Evolutionary conservation across 179 eudicot genomes (phyloP), one percentile per base, ranked within the genome.

Genomic region (Vitellaria paradoxa): DNA sequence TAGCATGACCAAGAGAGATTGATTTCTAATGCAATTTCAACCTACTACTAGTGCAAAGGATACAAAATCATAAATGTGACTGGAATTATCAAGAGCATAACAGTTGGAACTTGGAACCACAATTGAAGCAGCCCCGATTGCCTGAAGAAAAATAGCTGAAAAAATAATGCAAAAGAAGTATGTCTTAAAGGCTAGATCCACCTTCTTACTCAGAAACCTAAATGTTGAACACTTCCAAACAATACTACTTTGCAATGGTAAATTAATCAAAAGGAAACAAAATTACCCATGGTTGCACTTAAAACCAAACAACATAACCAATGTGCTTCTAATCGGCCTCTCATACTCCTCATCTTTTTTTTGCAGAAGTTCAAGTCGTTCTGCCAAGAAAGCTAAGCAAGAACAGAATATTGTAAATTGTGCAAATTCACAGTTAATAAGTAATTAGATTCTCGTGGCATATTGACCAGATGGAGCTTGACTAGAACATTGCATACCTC

Each of bases 21-120:
- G 47, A 42, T 74, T 42, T 23, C 42, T 14, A 40, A 11, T 45
- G 37, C 7, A 61, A 46, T 60, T 6, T 14, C 17, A 77, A 59
- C 68, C 46, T 6, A 30, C 46, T 63, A 52, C 61, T n/a, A 14
- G 3, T 47, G 45, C 13, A 18, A 65, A 87, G 97, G 99, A 95
- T 95, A 95, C 99, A 81, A 93, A 95, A 91, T 95, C 99, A 74
- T 86, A 82, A 64, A 95, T 78, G 84, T 85, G 89, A 74, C 98
- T 91, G 79, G 97, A 87, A 82, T 93, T 93, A 79, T 95, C 99
- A 56, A 95, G 78, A 64, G 89, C 92, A 65, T 93, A 95, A 83
- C 99, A 95, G 73, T 85, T 85, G 62, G 98, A 91, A 65, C 79
- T 85, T 13, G 99, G 98, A 57, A 88, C 86, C 57, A 76, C 89